Evolutionary conservation across 1,284 basidiomycete species (phyloP), one percentile per base, ranked within the genome.

Genomic region (Wolfiporia cocos): DNA sequence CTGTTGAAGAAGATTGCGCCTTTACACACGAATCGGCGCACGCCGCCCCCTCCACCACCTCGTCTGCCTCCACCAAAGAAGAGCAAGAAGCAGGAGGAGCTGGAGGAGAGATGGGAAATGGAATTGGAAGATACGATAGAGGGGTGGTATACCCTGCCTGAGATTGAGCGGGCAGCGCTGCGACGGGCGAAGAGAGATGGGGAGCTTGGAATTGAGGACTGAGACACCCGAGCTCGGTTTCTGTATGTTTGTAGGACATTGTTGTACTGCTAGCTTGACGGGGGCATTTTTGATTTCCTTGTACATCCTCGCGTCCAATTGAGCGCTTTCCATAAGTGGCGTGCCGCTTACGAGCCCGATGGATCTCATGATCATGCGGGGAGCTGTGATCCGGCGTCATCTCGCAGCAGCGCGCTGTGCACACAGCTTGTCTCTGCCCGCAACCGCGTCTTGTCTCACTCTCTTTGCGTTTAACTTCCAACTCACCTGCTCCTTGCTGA

Each of bases 91-190:
- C 76, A 84, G 62, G 60, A 83, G 18, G 75, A 81, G 54, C 62
- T 74, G 53, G 85, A 88, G 62, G 84, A 87, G 61, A 74, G 70
- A 54, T 86, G 86, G 74, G 84, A 87, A 57, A 76, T 84, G 59
- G 84, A 88, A 61, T 62, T 88, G 41, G 68, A 81, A 31, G 86
- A 88, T 47, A 76, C 67, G 34, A 66, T 83, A 6, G 82, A 83
- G 12, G 85, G 83, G 5, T 88, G 85, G 86, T 74, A 73, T 40
- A 73, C 71, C 33, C 65, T 87, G 64, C 64, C 68, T 12, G 81
- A 86, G 48, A 70, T 70, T 39, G 82, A 86, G 58, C 71, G 83
- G 53, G 76, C 68, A 47, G 68, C 66, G 43, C 60, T 83, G 56
- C 69, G 74, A 53, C 73, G 70, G 50, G 69, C 69, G 15, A 86